Conservation (phyloP, 768 basidiomycete genomes). For the Pleurotus sapidus region DNA sequence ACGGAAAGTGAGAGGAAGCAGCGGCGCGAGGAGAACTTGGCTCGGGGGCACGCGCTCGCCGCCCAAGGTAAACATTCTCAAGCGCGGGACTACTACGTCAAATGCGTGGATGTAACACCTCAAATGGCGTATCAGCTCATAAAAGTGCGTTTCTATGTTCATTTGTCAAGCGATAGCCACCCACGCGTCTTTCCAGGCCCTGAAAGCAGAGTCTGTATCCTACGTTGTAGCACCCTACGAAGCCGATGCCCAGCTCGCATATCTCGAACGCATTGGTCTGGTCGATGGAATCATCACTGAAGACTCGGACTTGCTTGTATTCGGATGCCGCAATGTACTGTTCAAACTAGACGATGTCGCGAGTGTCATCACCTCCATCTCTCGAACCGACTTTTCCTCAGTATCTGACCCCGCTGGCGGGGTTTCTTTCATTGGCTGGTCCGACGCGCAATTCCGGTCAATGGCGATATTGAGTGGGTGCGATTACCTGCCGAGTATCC, state of each 20-base stretch:
- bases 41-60: constrained; percentile 67
- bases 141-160: constrained; percentile 54
- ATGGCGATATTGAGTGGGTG: constrained; percentile 95
- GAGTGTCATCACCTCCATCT: constrained; percentile 63
- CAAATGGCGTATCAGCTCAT: constrained; percentile 98
- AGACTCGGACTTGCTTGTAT: constrained; percentile 96
- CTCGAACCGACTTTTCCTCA: constrained; percentile 63
- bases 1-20: constrained; percentile 82
- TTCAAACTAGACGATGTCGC: constrained; percentile 83
- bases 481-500: constrained; percentile 89
- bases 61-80: constrained; percentile 76
- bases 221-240: constrained; percentile 98
- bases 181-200: constrained; percentile 55
- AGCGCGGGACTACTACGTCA: constrained; percentile 86
- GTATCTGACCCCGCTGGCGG: constrained; percentile 49
- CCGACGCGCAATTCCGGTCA: constrained; percentile 83
- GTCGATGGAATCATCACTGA: constrained; percentile 95
- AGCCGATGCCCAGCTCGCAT: constrained; percentile 95
- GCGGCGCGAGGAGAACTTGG: constrained; percentile 72
- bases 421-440: constrained; percentile 86
- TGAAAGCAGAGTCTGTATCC: constrained; percentile 73
- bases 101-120: constrained; percentile 93
- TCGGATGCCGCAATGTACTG: constrained; percentile 91
- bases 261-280: constrained; percentile 76
- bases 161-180: not conserved